Conservation (phyloP, 2,329 filamentous ascomycete species). For the Sarocladium oryzae region DNA sequence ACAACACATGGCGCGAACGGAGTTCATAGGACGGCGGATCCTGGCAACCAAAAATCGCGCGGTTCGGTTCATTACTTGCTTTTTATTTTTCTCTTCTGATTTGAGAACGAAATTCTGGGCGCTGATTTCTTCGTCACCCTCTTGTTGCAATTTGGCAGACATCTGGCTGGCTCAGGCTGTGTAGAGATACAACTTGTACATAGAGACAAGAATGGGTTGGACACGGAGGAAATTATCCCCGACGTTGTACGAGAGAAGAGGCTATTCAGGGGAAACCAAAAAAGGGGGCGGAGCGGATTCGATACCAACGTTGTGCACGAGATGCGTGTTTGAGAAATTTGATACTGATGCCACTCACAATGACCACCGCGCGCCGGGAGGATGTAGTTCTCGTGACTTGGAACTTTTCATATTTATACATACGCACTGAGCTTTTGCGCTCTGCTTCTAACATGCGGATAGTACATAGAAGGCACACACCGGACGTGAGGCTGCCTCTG, state of each 20-base stretch:
- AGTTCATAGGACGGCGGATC: neutral
- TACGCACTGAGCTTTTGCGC: no score
- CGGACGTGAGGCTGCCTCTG: no score
- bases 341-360: neutral
- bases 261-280: neutral
- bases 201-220: neutral
- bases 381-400: no score
- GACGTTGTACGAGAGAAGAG: neutral
- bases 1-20: slow-evolving; percentile 3
- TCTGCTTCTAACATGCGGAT: no score
- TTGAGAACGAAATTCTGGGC: neutral
- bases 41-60: slow-evolving; percentile 2
- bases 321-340: neutral
- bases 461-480: neutral
- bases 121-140: neutral
- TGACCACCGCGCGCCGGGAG: no score
- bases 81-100: neutral
- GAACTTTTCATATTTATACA: no score
- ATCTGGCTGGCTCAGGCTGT: slow-evolving; percentile 7
- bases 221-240: neutral
- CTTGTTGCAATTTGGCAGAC: slow-evolving; percentile 3
- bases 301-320: slow-evolving; percentile 8
- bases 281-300: neutral
- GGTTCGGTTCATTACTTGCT: neutral
- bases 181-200: slow-evolving; percentile 4